Evolutionary conservation across 208 protist genomes (phyloP).

Genomic region (Wallacemonas rigidus): DNA sequence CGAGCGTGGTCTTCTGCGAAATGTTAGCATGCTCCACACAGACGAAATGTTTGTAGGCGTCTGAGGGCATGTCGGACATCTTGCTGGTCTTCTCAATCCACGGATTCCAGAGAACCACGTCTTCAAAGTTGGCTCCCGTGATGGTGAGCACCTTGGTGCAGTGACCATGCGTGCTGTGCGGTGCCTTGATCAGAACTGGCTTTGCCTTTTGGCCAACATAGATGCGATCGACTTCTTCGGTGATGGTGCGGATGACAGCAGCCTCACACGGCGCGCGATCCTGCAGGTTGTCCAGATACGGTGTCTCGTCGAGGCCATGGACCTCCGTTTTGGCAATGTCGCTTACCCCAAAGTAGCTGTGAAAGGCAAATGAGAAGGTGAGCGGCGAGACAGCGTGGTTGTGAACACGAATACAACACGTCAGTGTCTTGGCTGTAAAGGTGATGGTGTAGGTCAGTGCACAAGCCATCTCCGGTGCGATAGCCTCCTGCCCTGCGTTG

Average conservation of each 20-base stretch:
- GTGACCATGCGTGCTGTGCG: neutral
- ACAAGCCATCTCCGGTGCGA: conserved; percentile 16
- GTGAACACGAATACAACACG: conserved; percentile 33
- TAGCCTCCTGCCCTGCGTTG: conserved; percentile 9
- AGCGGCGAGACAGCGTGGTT: conserved; percentile 32
- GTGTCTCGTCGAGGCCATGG: conserved; percentile 42
- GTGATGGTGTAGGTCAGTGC: conserved; percentile 45
- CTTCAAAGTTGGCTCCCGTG: conserved; percentile 30
- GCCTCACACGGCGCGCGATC: conserved; percentile 18
- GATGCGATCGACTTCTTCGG: conserved; percentile 51
- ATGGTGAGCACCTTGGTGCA: conserved; percentile 29
- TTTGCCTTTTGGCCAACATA: conserved; percentile 37
- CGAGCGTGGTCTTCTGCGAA: conserved; percentile 25
- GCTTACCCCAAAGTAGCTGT: conserved; percentile 62
- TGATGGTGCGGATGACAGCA: conserved; percentile 14
- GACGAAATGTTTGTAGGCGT: conserved; percentile 60
- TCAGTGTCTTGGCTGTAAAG: conserved; percentile 37
- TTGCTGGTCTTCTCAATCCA: conserved; percentile 48
- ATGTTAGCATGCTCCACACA: conserved; percentile 67
- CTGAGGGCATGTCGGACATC: conserved; percentile 47
- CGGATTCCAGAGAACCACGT: conserved; percentile 77
- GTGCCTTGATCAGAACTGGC: conserved; percentile 20
- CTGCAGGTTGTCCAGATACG: conserved; percentile 48
- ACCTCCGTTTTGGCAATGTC: conserved; percentile 38
- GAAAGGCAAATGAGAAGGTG: conserved; percentile 56